Evolutionary conservation across 225 moss, liverwort and hornwort species (phyloP).

Genomic region (Straminergon stramineum): DNA sequence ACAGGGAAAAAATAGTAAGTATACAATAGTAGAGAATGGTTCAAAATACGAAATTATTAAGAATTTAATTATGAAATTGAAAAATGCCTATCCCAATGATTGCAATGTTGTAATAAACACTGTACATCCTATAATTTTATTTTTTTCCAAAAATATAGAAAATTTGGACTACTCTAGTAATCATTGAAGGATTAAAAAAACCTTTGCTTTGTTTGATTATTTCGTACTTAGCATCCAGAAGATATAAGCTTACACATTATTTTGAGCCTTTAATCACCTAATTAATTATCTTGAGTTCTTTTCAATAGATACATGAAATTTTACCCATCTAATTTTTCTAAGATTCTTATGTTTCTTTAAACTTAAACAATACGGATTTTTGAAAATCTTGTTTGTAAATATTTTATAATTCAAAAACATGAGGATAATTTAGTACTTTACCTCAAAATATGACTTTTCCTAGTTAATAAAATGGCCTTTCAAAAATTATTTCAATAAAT

Average conservation of each 20-base stretch:
- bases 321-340: background rate
- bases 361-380: background rate
- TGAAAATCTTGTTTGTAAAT: background rate
- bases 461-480: background rate
- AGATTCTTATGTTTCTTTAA: background rate
- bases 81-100: too few species aligned
- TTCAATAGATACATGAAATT: background rate
- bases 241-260: fast-evolving
- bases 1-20: too few species aligned
- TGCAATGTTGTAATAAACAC: too few species aligned
- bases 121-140: too few species aligned
- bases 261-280: background rate
- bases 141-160: too few species aligned
- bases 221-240: background rate
- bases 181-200: background rate
- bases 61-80: too few species aligned
- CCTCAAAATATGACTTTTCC: background rate
- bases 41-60: too few species aligned
- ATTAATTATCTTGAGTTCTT: too few species aligned
- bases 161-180: background rate
- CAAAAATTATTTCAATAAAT: background rate
- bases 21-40: too few species aligned
- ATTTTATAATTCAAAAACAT: background rate
- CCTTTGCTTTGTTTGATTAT: background rate
- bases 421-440: too few species aligned